Evolutionary conservation across 352 stramenopile species (phyloP).

Genomic region (Bremia lactucae): DNA sequence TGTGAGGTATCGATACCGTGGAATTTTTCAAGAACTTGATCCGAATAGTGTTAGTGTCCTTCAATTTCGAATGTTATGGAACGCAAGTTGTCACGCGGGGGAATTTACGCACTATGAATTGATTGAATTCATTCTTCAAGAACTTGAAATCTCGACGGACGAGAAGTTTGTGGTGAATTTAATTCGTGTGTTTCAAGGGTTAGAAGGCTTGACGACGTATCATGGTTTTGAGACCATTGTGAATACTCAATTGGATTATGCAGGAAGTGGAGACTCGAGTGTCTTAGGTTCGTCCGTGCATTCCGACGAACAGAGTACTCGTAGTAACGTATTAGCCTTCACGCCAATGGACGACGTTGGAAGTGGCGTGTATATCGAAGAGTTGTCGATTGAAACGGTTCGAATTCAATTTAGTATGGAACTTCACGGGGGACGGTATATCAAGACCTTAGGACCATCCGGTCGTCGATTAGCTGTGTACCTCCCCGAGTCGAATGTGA

Average conservation of each 20-base stretch:
- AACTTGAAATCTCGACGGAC: slow-evolving; percentile 83
- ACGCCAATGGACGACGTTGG: slow-evolving; percentile 19
- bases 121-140: slow-evolving; percentile 80
- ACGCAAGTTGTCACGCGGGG: slow-evolving; percentile 59
- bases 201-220: slow-evolving; percentile 59
- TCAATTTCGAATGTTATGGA: slow-evolving; percentile 84
- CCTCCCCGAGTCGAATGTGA: slow-evolving; percentile 83
- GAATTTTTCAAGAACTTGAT: slow-evolving; percentile 71
- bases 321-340: slow-evolving; percentile 9
- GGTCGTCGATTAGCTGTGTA: slow-evolving; percentile 67
- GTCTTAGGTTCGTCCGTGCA: too few species aligned
- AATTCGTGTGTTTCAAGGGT: slow-evolving; percentile 82
- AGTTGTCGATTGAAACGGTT: slow-evolving; percentile 76
- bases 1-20: slow-evolving; percentile 76
- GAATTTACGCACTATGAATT: slow-evolving; percentile 81
- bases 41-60: slow-evolving; percentile 59
- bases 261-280: too few species aligned
- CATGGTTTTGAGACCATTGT: slow-evolving; percentile 78
- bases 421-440: slow-evolving; percentile 71
- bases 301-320: too few species aligned
- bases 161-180: slow-evolving; percentile 87
- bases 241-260: slow-evolving; percentile 64
- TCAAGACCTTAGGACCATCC: slow-evolving; percentile 73
- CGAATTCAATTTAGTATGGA: slow-evolving; percentile 83
- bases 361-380: slow-evolving; percentile 78